These are phyloP conservation scores for Solanum chilense DNA, from an alignment of 257 asterid genomes.

Conservation along the genomic window DNA sequence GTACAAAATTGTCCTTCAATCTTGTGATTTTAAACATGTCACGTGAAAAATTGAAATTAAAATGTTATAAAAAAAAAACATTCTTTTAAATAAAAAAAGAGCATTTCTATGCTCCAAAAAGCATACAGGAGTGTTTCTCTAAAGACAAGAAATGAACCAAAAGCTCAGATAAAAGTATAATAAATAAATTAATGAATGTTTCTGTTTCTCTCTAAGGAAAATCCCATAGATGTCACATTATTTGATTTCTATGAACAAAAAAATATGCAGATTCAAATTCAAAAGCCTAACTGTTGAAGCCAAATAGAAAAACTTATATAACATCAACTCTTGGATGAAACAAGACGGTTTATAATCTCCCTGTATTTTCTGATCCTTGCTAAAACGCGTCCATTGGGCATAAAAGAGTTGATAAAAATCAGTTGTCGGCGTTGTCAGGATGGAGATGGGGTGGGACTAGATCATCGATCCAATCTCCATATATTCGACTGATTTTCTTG, in stretches of 20 bases:
- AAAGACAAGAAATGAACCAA: neutral
- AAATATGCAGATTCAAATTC: neutral
- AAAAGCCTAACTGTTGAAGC: neutral
- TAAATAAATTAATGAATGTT: neutral
- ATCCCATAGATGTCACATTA: neutral
- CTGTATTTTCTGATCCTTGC: neutral
- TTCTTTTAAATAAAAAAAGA: too few relatives aligned
- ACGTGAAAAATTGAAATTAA: too few relatives aligned
- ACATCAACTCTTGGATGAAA: neutral
- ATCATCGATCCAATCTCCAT: slow-evolving; percentile 72
- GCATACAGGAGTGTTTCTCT: neutral
- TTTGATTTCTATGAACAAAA: neutral
- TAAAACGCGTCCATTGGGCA: neutral
- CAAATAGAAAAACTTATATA: neutral
- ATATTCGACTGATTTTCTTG: slow-evolving; percentile 51
- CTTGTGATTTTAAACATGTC: too few relatives aligned
- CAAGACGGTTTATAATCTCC: neutral
- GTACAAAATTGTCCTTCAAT: too few relatives aligned
- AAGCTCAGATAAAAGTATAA: neutral
- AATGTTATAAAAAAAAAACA: too few relatives aligned
- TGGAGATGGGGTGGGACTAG: slow-evolving; percentile 29
- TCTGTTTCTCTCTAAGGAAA: neutral
- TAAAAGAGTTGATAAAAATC: neutral
- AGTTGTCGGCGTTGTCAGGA: slow-evolving; percentile 13
- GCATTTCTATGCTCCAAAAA: neutral